Conservation (phyloP, 805 yeast species). For the Grigorovia yakushimaensis region DNA sequence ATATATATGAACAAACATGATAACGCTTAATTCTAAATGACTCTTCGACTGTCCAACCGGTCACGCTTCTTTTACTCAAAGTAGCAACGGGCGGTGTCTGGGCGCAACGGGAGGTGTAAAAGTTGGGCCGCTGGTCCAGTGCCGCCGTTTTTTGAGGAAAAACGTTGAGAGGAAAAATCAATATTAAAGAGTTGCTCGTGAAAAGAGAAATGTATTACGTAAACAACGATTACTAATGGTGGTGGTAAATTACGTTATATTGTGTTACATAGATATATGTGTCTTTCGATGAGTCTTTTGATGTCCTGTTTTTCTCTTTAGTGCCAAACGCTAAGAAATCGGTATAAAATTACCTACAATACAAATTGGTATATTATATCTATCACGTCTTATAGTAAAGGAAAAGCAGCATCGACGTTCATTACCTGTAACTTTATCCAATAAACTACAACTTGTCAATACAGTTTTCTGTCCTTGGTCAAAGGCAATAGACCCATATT, state of each 20-base stretch:
- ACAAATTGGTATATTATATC: constrained; percentile 92
- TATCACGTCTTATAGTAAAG: constrained; percentile 84
- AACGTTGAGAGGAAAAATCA: neutral
- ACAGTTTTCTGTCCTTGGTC: constrained; percentile 95
- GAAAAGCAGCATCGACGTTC: constrained; percentile 85
- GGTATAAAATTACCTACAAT: constrained; percentile 95
- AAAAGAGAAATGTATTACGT: too few species aligned
- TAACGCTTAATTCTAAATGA: neutral
- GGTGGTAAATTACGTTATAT: neutral
- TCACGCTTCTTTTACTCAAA: too few species aligned
- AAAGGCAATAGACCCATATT: constrained; percentile 91
- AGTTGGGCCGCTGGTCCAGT: neutral
- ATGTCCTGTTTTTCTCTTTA: too few species aligned
- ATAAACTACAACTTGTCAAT: constrained; percentile 77
- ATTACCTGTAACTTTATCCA: constrained; percentile 73
- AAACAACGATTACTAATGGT: too few species aligned
- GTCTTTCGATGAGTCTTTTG: too few species aligned
- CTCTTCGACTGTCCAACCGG: neutral
- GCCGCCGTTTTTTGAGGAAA: neutral
- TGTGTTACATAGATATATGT: neutral
- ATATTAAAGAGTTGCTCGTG: too few species aligned
- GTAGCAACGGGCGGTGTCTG: neutral
- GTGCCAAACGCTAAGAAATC: neutral
- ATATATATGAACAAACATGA: neutral
- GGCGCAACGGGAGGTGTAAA: neutral